Conservation (phyloP, 2,329 filamentous ascomycete species). For the Chaetomium sp. region DNA sequence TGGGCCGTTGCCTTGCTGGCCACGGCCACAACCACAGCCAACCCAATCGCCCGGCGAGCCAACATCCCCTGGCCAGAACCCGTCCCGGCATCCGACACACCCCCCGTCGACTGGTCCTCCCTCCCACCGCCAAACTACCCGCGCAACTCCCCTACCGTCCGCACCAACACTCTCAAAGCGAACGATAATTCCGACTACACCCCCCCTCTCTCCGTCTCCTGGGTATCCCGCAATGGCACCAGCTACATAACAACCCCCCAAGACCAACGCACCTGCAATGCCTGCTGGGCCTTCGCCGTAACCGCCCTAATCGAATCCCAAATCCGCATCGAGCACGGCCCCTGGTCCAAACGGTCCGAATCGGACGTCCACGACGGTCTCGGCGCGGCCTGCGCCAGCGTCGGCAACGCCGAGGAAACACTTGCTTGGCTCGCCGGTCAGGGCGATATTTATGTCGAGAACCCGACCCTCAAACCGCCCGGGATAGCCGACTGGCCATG, state of each 20-base stretch:
- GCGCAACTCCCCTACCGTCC: neutral
- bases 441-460: conserved; percentile 2
- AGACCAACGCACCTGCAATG: conserved; percentile 19
- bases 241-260: conserved; percentile 19
- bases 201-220: conserved; percentile 12
- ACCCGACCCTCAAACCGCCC: neutral
- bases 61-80: conserved; percentile 12
- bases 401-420: conserved; percentile 19
- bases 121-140: conserved; percentile 1
- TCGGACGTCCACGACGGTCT: conserved; percentile 20
- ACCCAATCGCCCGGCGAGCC: conserved; percentile 1
- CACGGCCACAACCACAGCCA: neutral
- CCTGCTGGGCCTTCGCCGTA: conserved; percentile 21
- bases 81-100: conserved; percentile 9
- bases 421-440: conserved; percentile 16
- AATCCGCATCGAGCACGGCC: conserved; percentile 20
- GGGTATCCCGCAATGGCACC: conserved; percentile 14
- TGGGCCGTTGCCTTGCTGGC: neutral
- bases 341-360: conserved; percentile 20
- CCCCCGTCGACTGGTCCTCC: conserved; percentile 11
- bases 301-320: conserved; percentile 18
- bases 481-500: conserved; percentile 21
- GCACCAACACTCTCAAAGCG: neutral
- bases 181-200: neutral
- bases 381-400: conserved; percentile 18